These are phyloP conservation scores for Apodospora peruviana DNA, from an alignment of 495 filamentous ascomycete species.

Conservation along the genomic window DNA sequence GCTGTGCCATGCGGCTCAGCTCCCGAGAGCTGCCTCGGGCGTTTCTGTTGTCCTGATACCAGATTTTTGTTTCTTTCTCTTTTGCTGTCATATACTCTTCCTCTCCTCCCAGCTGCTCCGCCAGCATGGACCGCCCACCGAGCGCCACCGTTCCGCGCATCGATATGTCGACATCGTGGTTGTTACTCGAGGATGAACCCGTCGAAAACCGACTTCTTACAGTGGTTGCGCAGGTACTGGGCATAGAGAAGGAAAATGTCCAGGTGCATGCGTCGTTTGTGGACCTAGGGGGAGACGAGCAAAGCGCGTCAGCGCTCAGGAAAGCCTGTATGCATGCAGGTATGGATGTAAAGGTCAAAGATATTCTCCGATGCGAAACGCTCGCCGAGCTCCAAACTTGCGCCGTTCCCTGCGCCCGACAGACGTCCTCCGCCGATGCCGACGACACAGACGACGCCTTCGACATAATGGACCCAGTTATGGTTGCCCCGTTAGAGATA, in stretches of 20 bases:
- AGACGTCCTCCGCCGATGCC: slow-evolving; percentile 5
- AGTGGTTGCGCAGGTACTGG: slow-evolving; percentile 28
- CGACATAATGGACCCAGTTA: slow-evolving; percentile 15
- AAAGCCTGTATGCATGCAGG: slow-evolving; percentile 30
- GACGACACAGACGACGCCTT: slow-evolving; percentile 12
- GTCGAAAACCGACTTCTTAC: slow-evolving; percentile 25
- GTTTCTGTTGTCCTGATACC: slow-evolving; percentile 20
- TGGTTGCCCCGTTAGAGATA: slow-evolving; percentile 14
- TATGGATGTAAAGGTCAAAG: slow-evolving; percentile 29
- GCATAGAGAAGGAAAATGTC: slow-evolving; percentile 15
- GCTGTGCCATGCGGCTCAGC: slow-evolving; percentile 24
- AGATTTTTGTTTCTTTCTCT: slow-evolving; percentile 4
- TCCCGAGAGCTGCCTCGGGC: slow-evolving; percentile 8
- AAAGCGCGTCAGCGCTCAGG: slow-evolving; percentile 28
- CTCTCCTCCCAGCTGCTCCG: slow-evolving; percentile 1
- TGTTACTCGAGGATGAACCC: slow-evolving; percentile 21
- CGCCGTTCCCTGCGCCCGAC: slow-evolving; percentile 20
- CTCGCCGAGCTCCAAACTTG: slow-evolving; percentile 35
- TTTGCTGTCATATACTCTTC: slow-evolving; percentile 2
- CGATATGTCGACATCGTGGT: slow-evolving; percentile 24
- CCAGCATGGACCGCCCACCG: slow-evolving; percentile 14
- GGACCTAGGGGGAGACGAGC: slow-evolving; percentile 35
- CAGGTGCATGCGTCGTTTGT: slow-evolving; percentile 31
- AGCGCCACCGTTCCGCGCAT: slow-evolving; percentile 12
- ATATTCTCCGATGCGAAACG: slow-evolving; percentile 36